A percentile compares a stretch with the other conserved stretches of the same genome.
These are phyloP conservation scores for Zalaria obscura DNA, from an alignment of 2,329 filamentous ascomycete species.

Conservation along the genomic window DNA sequence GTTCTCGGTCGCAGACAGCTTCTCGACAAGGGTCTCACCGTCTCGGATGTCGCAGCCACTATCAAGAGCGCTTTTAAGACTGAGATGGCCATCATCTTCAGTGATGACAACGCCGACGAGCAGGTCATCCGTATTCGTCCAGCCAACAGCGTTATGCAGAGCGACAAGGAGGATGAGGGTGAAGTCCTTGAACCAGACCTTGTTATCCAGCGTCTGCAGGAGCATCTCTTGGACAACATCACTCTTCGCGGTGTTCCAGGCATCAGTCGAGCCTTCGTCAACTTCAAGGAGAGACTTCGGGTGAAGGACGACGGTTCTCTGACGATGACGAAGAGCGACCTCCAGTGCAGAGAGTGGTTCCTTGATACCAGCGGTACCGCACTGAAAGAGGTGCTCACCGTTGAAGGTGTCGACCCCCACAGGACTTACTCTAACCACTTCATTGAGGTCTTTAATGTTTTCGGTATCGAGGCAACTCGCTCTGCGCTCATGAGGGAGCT, in stretches of 20 bases:
- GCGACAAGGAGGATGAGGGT: conserved; percentile 49
- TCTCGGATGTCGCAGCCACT: conserved; percentile 77
- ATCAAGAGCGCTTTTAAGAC: conserved; percentile 81
- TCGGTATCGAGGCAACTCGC: conserved; percentile 91
- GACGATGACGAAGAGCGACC: conserved; percentile 57
- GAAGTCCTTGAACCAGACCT: conserved; percentile 73
- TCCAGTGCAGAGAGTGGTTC: conserved; percentile 79
- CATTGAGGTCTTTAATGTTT: conserved; percentile 84
- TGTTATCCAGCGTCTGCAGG: conserved; percentile 82
- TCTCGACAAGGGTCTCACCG: conserved; percentile 82
- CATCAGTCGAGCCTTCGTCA: conserved; percentile 86
- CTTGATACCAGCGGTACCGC: conserved; percentile 88
- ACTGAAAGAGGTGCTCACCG: conserved; percentile 67
- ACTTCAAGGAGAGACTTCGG: conserved; percentile 59
- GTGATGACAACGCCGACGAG: conserved; percentile 93
- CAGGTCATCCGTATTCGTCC: conserved; percentile 79
- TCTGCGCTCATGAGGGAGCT: conserved; percentile 76
- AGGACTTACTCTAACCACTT: conserved; percentile 92
- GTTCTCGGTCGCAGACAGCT: conserved; percentile 87
- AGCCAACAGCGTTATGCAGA: conserved; percentile 39
- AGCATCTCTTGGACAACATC: conserved; percentile 79
- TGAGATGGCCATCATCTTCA: conserved; percentile 87
- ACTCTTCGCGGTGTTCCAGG: conserved; percentile 82
- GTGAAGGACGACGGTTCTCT: conserved; percentile 57
- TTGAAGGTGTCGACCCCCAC: conserved; percentile 74